Base-by-base conservation (phyloP, 1,284 basidiomycete genomes). In the Paramarasmius palmivorus region DNA sequence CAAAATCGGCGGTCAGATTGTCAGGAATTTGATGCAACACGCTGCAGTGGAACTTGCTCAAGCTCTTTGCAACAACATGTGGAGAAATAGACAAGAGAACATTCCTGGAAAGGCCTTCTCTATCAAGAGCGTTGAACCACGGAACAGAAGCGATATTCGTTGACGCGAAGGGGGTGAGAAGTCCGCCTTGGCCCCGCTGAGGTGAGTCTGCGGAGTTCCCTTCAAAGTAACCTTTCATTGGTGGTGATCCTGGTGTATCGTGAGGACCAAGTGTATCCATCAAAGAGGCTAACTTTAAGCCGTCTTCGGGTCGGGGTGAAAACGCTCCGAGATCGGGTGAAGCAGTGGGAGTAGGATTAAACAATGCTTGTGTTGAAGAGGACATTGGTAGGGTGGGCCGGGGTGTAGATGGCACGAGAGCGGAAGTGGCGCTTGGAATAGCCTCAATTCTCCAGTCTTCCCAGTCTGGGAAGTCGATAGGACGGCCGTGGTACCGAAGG, bases 51-150 rank as follows among this genome's bases (percentile, higher is more conserved):
- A 82, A 87, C 0, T 77, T 59, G 17, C 76, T 76, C 54, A 91
- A 68, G 64, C 85, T 88, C 40, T 71, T 73, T 1, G 85, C 81
- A 17, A 90, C 64, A 12, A 84, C 59, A 40, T 78, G 73, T 4
- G 79, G 75, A 57, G 88, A 85, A 15, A 89, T 68, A 32, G 74
- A 63, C 10, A 84, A 69, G 37, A 90, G 72, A 2, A 86, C 72
- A 37, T 87, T 83, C 22, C 83, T 73, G n/a, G 86, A 83, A n/a
- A 91, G 73, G 2, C 88, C 87, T 57, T 84, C 84, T 40, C 77
- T 75, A 20, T 83, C 76, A 12, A 90, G 69, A 17, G 73, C 69
- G 1, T 37, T 52, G 19, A 68, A 61, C 76, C 83, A 83, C 0
- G 72, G 69, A 38, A 71, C 63, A 47, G 51, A 65, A 34, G 41